Evolutionary conservation across 2,329 filamentous ascomycete species (phyloP), one percentile per base, ranked within the genome.

Genomic region (Lasiodiplodia citricola): DNA sequence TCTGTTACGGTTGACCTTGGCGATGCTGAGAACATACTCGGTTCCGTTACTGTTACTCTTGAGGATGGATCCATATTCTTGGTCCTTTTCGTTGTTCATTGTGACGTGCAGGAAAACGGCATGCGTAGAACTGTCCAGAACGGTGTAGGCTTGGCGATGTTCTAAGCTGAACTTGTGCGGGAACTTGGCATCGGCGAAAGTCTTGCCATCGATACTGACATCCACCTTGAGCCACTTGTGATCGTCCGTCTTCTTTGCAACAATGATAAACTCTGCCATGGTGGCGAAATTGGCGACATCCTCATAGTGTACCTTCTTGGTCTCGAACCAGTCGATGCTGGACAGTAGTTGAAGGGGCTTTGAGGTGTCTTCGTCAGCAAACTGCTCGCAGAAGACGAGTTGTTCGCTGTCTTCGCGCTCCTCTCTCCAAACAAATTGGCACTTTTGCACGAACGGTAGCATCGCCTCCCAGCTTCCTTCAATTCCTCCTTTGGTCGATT

Each of bases 31-130:
- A 14, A 97, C 92, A 75, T 97, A 99, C 1, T 92, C 96, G 0
- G 96, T 99, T 66, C 96, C 96, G 77, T 99, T 98, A 74, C 94
- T 97, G 83, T 99, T 99, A 77, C 94, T 97, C 87, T 98, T 99
- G 80, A 99, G 89, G 73, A 99, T 93, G 28, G 91, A 91, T 47
- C 96, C 96, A 74, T 92, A 94, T 70, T 91, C 88, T 63, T 87
- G 88, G 21, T 88, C 90, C 63, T 84, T 78, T 3, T 83, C 83
- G 51, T 86, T 87, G 74, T 92, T 91, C 51, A 93, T 92, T 0
- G 92, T 94, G 57, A 98, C 95, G 76, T 98, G 96, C 69, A 99
- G 82, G 81, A 98, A 98, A 69, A 99, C 87, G 1, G 96, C 92
- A 79, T 98, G 95, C 0, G 94, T 97, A 1, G 93, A 96, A 80